phyloP scores from a whole-genome alignment of 768 basidiomycete species.

The Auriculariales sp. region DNA sequence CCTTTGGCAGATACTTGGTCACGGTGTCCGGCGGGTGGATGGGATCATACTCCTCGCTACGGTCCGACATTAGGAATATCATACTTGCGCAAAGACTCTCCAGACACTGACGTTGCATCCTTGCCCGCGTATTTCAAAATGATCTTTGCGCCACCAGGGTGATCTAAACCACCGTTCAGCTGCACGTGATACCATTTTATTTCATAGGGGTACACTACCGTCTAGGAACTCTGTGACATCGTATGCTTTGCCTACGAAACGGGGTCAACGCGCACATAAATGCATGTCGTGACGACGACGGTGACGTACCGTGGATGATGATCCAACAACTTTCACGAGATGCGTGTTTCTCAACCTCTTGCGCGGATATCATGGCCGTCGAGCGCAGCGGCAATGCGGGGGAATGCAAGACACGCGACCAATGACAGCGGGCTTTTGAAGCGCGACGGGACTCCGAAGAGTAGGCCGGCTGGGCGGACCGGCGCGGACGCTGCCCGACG shows the following conservation, averaged over 20 bases:
- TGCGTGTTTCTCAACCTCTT: conserved; percentile 24
- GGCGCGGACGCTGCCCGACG: too few relatives aligned
- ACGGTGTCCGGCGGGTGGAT: conserved; percentile 82
- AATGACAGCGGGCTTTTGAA: too few relatives aligned
- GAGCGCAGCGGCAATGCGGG: too few relatives aligned
- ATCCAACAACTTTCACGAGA: conserved; percentile 60
- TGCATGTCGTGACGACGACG: neutral
- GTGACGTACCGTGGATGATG: conserved; percentile 60
- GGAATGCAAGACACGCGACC: too few relatives aligned
- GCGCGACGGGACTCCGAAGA: too few relatives aligned
- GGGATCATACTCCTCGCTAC: conserved; percentile 66
- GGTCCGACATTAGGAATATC: neutral
- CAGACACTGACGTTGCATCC: conserved; percentile 59
- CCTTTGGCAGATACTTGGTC: conserved; percentile 58
- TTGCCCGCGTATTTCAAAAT: conserved; percentile 81
- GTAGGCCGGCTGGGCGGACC: too few relatives aligned
- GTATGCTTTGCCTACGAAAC: conserved; percentile 49
- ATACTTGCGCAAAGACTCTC: neutral
- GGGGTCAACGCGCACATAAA: conserved; percentile 5
- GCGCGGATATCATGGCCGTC: conserved; percentile 10
- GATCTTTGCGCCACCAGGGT: conserved; percentile 73
- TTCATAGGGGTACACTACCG: conserved; percentile 21
- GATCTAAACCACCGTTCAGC: too few relatives aligned
- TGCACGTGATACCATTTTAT: too few relatives aligned
- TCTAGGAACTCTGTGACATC: conserved; percentile 70